Conservation (phyloP, 768 basidiomycete species). For the Hygrocybe coccinea region DNA sequence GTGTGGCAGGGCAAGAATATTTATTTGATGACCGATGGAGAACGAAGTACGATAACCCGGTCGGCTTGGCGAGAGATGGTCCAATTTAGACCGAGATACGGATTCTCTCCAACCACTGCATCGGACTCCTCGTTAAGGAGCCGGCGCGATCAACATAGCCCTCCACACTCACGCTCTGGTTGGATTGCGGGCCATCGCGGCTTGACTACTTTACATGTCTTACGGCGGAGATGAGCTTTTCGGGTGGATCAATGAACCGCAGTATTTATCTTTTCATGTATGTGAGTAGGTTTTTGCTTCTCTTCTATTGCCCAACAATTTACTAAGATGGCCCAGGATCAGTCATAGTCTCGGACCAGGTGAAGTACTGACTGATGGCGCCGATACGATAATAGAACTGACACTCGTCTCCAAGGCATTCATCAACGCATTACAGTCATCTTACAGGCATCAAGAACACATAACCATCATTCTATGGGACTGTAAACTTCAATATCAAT, state of each 20-base stretch:
- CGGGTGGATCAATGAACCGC: background rate
- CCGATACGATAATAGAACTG: too few relatives aligned
- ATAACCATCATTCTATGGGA: too few relatives aligned
- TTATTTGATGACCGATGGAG: constrained; percentile 37
- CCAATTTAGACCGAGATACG: constrained; percentile 35
- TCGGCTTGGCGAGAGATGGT: constrained; percentile 49
- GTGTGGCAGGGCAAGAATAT: constrained; percentile 60
- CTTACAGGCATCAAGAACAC: too few relatives aligned
- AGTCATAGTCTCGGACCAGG: background rate
- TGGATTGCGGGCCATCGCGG: constrained; percentile 2
- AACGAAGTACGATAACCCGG: constrained; percentile 35
- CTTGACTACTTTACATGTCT: background rate
- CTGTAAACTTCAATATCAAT: too few relatives aligned
- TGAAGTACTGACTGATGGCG: too few relatives aligned
- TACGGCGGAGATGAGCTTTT: background rate
- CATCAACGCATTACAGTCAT: too few relatives aligned
- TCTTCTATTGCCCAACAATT: too few relatives aligned
- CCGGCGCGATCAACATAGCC: too few relatives aligned
- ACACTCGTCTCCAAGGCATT: too few relatives aligned
- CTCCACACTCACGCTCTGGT: background rate
- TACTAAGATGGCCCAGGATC: background rate
- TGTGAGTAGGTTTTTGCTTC: too few relatives aligned
- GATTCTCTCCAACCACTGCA: background rate
- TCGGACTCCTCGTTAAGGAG: background rate
- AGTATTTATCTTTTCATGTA: too few relatives aligned